Base-by-base conservation (phyloP, 495 filamentous ascomycete genomes). In the Penicillium argentinense region DNA sequence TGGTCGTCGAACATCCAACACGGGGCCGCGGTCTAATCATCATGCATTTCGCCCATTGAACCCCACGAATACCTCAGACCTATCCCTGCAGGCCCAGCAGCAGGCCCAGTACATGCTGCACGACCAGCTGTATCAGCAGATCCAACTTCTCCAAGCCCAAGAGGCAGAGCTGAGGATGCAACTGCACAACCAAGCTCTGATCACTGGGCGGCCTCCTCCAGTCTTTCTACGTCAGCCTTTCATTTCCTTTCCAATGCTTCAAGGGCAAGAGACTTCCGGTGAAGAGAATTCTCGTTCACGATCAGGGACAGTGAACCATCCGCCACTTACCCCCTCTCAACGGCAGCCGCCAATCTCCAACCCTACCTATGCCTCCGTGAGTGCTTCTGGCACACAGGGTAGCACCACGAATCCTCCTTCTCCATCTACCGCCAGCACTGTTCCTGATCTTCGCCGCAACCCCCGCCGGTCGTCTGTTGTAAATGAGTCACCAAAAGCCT, bases 91-190 rank as follows among this genome's bases (percentile, higher is more conserved):
- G 28, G 70, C 75, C 4, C 76, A 77, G 17, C 60, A 63, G 39
- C 71, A 76, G 33, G 75, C 75, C 3, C 75, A 77, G 39, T 71
- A 67, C 51, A 67, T 75, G 39, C 64, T 76, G 40, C 83, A 81
- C 56, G 76, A 83, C 43, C 76, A 82, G 42, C 71, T 86, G 0
- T 79, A 71, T 46, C 80, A 83, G 47, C 79, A 84, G 47, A 85
- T 82, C 43, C 81, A 84, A 62, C 51, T 79, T 16, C 68, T 88
- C 34, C 83, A 86, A 55, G 80, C 76, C 16, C 83, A 87, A 62
- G 79, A 83, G 44, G 80, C 85, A 47, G 76, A 79, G 43, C 57
- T 86, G 49, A 73, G 80, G 42, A 66, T 84, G 48, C 80, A 83
- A 47, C 64, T 83, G 22, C 82, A 85, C 33, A 76, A 74, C 32